Base-by-base conservation (phyloP, 2,329 filamentous ascomycete genomes). In the Xylaria sp. region DNA sequence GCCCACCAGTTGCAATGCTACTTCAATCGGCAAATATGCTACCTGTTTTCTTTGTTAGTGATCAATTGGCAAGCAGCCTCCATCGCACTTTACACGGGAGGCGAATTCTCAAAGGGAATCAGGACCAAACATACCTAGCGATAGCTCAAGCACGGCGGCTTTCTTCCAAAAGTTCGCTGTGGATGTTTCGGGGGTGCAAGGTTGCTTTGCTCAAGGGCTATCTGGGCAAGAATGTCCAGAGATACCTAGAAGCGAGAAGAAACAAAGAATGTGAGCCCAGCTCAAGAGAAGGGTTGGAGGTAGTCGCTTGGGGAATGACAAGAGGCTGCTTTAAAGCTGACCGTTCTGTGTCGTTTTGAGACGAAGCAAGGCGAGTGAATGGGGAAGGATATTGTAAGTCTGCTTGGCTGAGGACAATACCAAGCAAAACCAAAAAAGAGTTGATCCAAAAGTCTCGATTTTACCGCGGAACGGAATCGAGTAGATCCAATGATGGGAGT, bases 401-500 rank as follows among this genome's bases (percentile, higher is more conserved):
- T 66, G 66, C 47, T 57, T 62, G 50, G 45, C 31, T 51, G 61
- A 60, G 60, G 65, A 61, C 57, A 64, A 69, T 67, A 64, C 33
- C 54, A 60, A 60, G 57, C 58, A 38, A 49, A 57, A 56, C 63
- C 63, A 62, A 68, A 69, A 69, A 60, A 51, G 54, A n/a, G 46
- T 49, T 65, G 64, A 67, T 69, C 65, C 67, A 69, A 69, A 68
- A 68, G 66, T 58, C 63, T 67, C 61, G 63, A 64, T 56, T 57
- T 51, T 46, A 55, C 56, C 61, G 56, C 57, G n/a, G 38, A 47
- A 37, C 51, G 52, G 56, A 52, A 54, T 61, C 59, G 56, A 59
- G 46, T 66, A 68, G 59, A 65, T 64, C 61, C 60, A 66, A 64
- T 53, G 52, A 49, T 60, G 59, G 46, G 42, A 17, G 46, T 40